phyloP scores from a whole-genome alignment of 192 early-diverging fungal species.

The Chytriomyces confervae region DNA sequence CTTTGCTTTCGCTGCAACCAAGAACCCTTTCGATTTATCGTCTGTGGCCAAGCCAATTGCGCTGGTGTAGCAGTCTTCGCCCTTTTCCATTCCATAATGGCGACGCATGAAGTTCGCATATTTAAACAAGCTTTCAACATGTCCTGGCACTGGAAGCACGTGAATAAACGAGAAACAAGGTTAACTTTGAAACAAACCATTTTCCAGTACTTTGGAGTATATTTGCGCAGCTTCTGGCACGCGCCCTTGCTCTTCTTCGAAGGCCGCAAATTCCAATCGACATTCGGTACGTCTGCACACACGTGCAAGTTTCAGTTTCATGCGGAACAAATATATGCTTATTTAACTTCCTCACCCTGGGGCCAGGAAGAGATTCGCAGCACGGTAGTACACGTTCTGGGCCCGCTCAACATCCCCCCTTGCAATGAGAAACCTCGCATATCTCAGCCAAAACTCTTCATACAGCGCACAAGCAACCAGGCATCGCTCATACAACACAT shows the following conservation, averaged over 20 bases:
- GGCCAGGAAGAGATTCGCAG: conserved; percentile 60
- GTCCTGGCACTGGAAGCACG: conserved; percentile 60
- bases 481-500: conserved; percentile 74
- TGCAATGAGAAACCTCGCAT: conserved; percentile 63
- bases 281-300: conserved; percentile 52
- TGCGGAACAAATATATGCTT: background rate
- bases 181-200: conserved; percentile 44
- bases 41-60: conserved; percentile 48
- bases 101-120: conserved; percentile 72
- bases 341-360: conserved; percentile 40
- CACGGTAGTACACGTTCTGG: conserved; percentile 59
- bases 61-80: conserved; percentile 48
- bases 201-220: conserved; percentile 60
- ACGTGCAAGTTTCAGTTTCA: background rate
- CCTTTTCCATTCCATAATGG: conserved; percentile 48
- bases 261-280: conserved; percentile 63
- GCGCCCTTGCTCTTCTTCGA: conserved; percentile 67
- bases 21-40: conserved; percentile 57
- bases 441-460: conserved; percentile 80
- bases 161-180: background rate
- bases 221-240: conserved; percentile 62
- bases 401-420: conserved; percentile 55
- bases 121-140: conserved; percentile 67
- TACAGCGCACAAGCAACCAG: conserved; percentile 77
- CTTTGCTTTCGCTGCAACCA: conserved; percentile 60